Conservation (phyloP, 495 filamentous ascomycete species). For the Neurospora sublineolata region DNA sequence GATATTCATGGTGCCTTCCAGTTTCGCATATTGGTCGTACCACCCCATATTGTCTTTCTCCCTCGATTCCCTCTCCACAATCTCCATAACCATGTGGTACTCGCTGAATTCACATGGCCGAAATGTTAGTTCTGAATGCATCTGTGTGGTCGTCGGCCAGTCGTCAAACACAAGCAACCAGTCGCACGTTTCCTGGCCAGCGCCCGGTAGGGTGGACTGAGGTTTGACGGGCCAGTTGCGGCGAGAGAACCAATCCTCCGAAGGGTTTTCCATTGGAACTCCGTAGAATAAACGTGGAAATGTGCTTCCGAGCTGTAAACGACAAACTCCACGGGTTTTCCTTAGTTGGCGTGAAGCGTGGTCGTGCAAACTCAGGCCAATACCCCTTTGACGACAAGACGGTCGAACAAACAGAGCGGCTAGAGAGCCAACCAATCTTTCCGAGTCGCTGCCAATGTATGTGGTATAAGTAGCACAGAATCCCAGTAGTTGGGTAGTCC, state of each 20-base stretch:
- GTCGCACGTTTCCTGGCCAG: slow-evolving; percentile 42
- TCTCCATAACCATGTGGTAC: slow-evolving; percentile 40
- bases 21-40: slow-evolving; percentile 43
- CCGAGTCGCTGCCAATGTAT: slow-evolving; percentile 39
- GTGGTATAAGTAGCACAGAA: slow-evolving; percentile 51
- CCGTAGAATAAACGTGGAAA: slow-evolving; percentile 52
- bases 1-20: slow-evolving; percentile 33
- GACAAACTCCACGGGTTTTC: slow-evolving; percentile 40
- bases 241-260: slow-evolving; percentile 46
- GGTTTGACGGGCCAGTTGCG: slow-evolving; percentile 44
- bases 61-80: slow-evolving; percentile 36
- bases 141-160: slow-evolving; percentile 31
- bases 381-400: slow-evolving; percentile 39
- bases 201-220: slow-evolving; percentile 23
- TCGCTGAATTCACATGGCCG: slow-evolving; percentile 39
- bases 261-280: slow-evolving; percentile 33
- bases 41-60: slow-evolving; percentile 36
- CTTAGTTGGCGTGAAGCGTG: slow-evolving; percentile 42
- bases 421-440: slow-evolving; percentile 46
- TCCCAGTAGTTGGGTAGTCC: slow-evolving; percentile 38
- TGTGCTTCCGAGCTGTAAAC: slow-evolving; percentile 48
- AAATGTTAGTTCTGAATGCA: slow-evolving; percentile 30
- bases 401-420: slow-evolving; percentile 47
- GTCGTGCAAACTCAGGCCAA: slow-evolving; percentile 46
- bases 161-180: slow-evolving; percentile 43